Base-by-base conservation (phyloP, 1,284 basidiomycete genomes). In the Trichosporon coremiiforme region DNA sequence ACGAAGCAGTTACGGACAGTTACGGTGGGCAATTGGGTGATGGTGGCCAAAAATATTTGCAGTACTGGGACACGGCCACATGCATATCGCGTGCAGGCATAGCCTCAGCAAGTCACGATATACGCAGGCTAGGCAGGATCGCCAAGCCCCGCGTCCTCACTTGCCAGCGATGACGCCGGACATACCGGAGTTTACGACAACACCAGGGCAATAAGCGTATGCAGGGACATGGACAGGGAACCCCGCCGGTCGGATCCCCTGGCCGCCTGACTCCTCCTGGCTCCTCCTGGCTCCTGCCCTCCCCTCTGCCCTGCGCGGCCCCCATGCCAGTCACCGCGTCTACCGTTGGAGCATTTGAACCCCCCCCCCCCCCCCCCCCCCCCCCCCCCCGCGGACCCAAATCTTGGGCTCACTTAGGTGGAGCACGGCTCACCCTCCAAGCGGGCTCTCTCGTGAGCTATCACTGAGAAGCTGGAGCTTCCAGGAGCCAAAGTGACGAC, bases 81-180 rank as follows among this genome's bases (percentile, higher is more conserved):
- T 57, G 55, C 55, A 57, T 57, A 20, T 57, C 55, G 55, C 55
- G 55, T 57, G 55, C 55, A 33, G 25, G 29, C 55, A 57, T 29
- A 57, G 22, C 55, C 29, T 33, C 55, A 57, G 55, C 29, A 57
- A 53, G 47, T 17, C 8, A 17, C 20, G 3, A 22, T 4, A 4
- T 8, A 33, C 4, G 4, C 33, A 33, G 33, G 33, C 8, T 33
- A 20, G 20, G 47, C 47, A 22, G 47, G 15, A 53, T 15, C 47
- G 47, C 47, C 47, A 53, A 53, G 47, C 47, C n/a, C n/a, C 47
- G 20, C 2, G 3, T 17, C 15, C 47, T 53, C 2, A 22, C 47
- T 22, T 5, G 47, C 47, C 47, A 7, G 47, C 47, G n/a, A 53
- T 53, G 47, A 53, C 47, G 47, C 47, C 47, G 47, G 47, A 53